Evolutionary conservation across 2,329 filamentous ascomycete genomes (phyloP).

Genomic region (Fulvia fulva): DNA sequence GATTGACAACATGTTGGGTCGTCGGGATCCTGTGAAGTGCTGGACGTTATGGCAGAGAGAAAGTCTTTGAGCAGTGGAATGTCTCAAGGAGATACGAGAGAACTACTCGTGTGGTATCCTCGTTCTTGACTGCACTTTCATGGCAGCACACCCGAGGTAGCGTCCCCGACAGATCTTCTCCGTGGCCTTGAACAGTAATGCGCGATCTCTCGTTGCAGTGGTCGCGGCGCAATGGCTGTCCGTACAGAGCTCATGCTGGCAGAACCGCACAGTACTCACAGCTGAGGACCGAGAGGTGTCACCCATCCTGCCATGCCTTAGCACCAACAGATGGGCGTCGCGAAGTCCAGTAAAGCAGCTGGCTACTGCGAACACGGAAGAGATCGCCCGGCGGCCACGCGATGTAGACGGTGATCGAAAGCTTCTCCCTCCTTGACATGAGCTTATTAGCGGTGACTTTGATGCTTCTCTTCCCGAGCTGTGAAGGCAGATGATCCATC

Average conservation of each 20-base stretch:
- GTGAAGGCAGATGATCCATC: not conserved
- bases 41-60: not conserved
- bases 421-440: conserved; percentile 7
- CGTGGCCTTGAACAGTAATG: not conserved
- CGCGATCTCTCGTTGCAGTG: not conserved
- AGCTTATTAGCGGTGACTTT: not conserved
- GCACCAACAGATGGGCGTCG: not conserved
- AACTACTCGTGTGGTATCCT: not conserved
- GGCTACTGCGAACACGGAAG: not conserved
- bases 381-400: not conserved
- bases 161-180: not conserved
- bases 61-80: not conserved
- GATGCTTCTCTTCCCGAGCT: not conserved
- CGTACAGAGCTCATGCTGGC: not conserved
- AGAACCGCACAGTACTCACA: not conserved
- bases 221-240: not conserved
- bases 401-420: not conserved
- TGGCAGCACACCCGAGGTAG: not conserved
- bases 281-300: not conserved
- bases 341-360: not conserved
- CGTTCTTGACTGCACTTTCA: not conserved
- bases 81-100: not conserved
- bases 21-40: not conserved
- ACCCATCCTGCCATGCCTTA: too few species aligned
- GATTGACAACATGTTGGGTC: not conserved